phyloP scores from a whole-genome alignment of 106 monocot species.

The Dactylorhiza incarnata region DNA sequence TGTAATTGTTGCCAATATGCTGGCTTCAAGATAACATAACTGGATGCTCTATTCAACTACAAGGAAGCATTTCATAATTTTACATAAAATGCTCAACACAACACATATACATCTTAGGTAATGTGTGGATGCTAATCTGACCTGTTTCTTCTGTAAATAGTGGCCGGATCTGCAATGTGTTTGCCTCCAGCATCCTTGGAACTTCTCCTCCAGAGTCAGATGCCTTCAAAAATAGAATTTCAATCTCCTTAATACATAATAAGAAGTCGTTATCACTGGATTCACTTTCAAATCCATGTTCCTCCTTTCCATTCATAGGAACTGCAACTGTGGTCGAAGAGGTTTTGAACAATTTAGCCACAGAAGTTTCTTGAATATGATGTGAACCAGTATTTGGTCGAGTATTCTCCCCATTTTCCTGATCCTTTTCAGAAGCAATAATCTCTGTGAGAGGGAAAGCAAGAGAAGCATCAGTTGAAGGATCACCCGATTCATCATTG shows the following conservation, averaged over 20 bases:
- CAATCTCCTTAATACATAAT: conserved; percentile 73
- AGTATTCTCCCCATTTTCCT: conserved; percentile 24
- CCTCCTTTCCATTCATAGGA: conserved; percentile 36
- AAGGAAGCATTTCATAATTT: not conserved
- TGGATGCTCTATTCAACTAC: not conserved
- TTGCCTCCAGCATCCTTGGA: conserved; percentile 93
- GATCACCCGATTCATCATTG: conserved; percentile 27
- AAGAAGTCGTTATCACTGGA: conserved; percentile 34
- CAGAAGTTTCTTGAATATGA: conserved; percentile 35
- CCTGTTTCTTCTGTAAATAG: conserved; percentile 49
- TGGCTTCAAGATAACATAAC: not conserved
- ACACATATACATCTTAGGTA: not conserved
- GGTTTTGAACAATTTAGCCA: conserved; percentile 17
- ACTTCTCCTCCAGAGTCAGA: conserved; percentile 85
- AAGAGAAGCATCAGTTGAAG: conserved; percentile 12
- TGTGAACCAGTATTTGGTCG: conserved; percentile 10
- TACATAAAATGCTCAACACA: not conserved
- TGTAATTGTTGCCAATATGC: not conserved
- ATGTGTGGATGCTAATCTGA: conserved; percentile 9
- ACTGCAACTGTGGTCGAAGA: conserved; percentile 11
- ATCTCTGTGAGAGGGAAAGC: conserved; percentile 2
- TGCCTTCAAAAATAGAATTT: conserved; percentile 68
- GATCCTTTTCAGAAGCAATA: conserved; percentile 14
- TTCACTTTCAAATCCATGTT: conserved; percentile 27
- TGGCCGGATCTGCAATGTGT: conserved; percentile 56